These are phyloP conservation scores for Flaveria robusta DNA, from an alignment of 129 eudicot genomes.

Conservation along the genomic window DNA sequence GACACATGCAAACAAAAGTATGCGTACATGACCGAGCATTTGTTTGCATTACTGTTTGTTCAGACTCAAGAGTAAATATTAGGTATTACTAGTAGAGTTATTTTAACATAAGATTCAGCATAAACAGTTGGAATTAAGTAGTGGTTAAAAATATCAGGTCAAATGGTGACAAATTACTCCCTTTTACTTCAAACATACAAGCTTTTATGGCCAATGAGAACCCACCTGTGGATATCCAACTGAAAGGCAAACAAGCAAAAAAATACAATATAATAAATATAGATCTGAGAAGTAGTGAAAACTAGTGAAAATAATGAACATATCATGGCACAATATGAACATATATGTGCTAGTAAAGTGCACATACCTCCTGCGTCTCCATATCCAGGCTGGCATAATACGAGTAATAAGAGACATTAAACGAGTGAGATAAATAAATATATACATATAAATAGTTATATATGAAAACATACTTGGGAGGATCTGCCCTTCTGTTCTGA, in stretches of 20 bases:
- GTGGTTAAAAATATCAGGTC: background rate
- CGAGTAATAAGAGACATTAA: conserved; percentile 16
- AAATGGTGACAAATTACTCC: conserved; percentile 25
- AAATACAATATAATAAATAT: background rate
- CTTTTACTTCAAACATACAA: conserved; percentile 24
- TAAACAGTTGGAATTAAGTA: background rate
- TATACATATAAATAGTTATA: background rate
- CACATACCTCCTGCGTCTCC: conserved; percentile 77
- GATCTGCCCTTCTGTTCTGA: conserved; percentile 89
- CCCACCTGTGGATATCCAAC: conserved; percentile 95
- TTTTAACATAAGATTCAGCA: no score
- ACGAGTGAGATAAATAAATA: background rate
- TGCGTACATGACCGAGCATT: background rate
- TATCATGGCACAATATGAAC: background rate
- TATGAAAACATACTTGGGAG: conserved; percentile 61
- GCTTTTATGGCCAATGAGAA: conserved; percentile 32
- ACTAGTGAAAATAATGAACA: background rate
- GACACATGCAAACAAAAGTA: background rate
- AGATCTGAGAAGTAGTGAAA: background rate
- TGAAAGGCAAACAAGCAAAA: conserved; percentile 40
- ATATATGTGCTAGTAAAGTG: conserved; percentile 46
- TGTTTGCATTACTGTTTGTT: background rate
- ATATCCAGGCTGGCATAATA: conserved; percentile 69
- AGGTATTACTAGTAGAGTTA: background rate
- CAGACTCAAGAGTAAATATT: background rate